Evolutionary conservation across 2,329 filamentous ascomycete species (phyloP).

Genomic region (Domatiomyces catenatus): DNA sequence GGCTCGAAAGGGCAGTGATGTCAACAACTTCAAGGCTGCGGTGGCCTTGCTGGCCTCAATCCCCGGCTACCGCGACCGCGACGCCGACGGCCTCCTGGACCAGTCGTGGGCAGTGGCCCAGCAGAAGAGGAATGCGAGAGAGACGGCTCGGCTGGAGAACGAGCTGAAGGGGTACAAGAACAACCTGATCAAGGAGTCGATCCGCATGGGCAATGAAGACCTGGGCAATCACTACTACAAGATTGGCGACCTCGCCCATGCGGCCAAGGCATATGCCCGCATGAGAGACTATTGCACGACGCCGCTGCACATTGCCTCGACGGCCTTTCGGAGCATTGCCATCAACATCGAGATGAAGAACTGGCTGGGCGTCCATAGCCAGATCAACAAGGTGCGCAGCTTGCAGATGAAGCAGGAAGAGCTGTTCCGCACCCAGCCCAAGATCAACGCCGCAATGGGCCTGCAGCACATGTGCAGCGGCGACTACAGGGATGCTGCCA

Average conservation of each 20-base stretch:
- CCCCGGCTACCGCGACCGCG: slow-evolving; percentile 49
- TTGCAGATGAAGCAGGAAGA: slow-evolving; percentile 42
- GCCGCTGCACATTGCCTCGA: slow-evolving; percentile 66
- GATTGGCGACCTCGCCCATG: slow-evolving; percentile 56
- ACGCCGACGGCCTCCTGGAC: slow-evolving; percentile 54
- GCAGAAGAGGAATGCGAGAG: slow-evolving; percentile 49
- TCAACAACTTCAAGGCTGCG: slow-evolving; percentile 53
- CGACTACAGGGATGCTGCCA: slow-evolving; percentile 53
- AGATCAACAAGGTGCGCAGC: slow-evolving; percentile 42
- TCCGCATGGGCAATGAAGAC: slow-evolving; percentile 89
- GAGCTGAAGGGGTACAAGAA: slow-evolving; percentile 91
- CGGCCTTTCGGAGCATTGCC: slow-evolving; percentile 62
- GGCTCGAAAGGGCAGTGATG: slow-evolving; percentile 61
- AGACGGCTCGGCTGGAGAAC: slow-evolving; percentile 61
- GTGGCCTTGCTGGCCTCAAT: slow-evolving; percentile 45
- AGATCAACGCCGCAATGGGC: slow-evolving; percentile 49
- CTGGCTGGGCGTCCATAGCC: slow-evolving; percentile 53
- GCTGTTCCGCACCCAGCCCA: slow-evolving; percentile 41
- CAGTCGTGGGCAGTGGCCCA: slow-evolving; percentile 58
- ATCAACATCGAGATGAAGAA: slow-evolving; percentile 62
- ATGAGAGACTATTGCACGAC: slow-evolving; percentile 88
- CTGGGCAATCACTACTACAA: slow-evolving; percentile 68
- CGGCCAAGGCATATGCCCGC: slow-evolving; percentile 61
- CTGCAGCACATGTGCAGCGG: slow-evolving; percentile 43
- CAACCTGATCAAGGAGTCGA: slow-evolving; percentile 93